phyloP scores from a whole-genome alignment of 768 basidiomycete genomes.

The Calocera cornea region DNA sequence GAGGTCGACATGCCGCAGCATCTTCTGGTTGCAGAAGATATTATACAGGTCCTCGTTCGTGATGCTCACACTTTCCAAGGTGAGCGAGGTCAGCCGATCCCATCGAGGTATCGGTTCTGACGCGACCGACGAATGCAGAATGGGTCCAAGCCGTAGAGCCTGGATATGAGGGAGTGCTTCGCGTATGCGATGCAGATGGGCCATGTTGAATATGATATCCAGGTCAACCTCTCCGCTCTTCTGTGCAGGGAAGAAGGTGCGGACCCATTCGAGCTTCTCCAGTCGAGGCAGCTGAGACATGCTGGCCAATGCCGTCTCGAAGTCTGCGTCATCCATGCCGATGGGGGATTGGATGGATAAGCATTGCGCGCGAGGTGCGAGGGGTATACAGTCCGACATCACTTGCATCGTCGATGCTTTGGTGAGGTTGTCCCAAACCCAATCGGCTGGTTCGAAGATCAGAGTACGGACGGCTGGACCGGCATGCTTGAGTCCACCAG shows the following conservation, averaged over 20 bases:
- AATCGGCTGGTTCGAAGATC: not conserved
- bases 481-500: not conserved
- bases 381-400: not conserved
- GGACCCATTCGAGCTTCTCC: not conserved
- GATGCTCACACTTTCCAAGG: not conserved
- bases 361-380: not conserved
- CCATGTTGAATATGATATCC: not conserved
- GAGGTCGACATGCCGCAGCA: not conserved
- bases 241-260: not conserved
- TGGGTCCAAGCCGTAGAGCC: not conserved
- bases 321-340: not conserved
- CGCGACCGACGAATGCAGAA: not conserved
- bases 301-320: not conserved
- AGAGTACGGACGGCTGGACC: not conserved
- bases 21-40: not conserved
- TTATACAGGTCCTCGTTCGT: not conserved
- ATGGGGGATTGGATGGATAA: not conserved
- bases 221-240: conserved; percentile 1
- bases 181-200: not conserved
- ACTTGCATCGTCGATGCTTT: not conserved
- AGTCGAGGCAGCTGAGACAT: not conserved
- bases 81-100: not conserved
- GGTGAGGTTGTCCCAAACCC: not conserved
- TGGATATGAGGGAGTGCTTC: not conserved
- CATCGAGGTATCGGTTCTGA: not conserved